Evolutionary conservation across 352 stramenopile genomes (phyloP), one percentile per base, ranked within the genome.

Genomic region (Achlya hypogyna): DNA sequence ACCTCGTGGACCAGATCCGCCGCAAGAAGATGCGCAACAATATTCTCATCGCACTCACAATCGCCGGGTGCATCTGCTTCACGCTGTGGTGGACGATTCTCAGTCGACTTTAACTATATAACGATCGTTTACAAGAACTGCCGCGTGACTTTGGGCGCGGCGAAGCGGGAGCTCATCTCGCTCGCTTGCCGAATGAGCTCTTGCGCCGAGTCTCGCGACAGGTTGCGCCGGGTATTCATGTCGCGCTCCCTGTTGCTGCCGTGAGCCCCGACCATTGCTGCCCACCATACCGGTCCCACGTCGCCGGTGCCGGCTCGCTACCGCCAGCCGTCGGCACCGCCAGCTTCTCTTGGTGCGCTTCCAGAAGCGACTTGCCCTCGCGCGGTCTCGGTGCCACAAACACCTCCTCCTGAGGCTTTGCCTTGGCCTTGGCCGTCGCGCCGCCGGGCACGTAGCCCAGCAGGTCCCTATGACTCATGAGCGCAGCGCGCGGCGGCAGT

Each of bases 1-100:
- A 81, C 67, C 82, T 99, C 68, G 93, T 99, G 71, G 96, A 98
- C 62, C 82, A 95, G 71, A 99, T 99, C 71, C 83, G 86, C 43
- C 88, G 93, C 74, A 98, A 98, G 80, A 97, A 98, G 79, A 91
- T 96, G 71, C 86, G 89, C 71, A 98, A 99, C 83, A 98, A 98
- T 76, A 96, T 86, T 43, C 97, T 99, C 83, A 71, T 99, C 25
- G 93, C 91, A 62, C 84, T 96, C 49, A 93, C 98, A 51, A 97
- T 99, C 72, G 93, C 96, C 5, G 85, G 70, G 47, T 99, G 95
- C 77, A 82, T 98, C 66, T 95, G 96, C 70, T 98, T 99, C 67
- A 98, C 92, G 35, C 80, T 99, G 14, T 99, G 94, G 93, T 99
- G 86, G 86, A 81, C 81, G 38, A 78, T 95, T 60, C 72, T 95